Evolutionary conservation across 805 yeast species (phyloP).

Genomic region (Torulaspora microellipsoides): DNA sequence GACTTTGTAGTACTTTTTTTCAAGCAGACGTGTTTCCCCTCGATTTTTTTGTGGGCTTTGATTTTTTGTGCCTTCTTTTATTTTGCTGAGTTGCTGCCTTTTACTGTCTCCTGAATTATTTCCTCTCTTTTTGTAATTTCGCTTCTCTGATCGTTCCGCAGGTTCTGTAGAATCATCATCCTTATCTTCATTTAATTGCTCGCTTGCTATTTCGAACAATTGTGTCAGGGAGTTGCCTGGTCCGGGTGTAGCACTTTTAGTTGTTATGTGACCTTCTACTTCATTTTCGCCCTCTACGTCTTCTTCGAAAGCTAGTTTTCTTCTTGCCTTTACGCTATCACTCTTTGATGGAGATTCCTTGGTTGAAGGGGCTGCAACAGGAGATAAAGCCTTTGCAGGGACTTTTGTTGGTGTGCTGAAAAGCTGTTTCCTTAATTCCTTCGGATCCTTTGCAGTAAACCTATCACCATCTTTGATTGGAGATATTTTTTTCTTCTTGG

Average conservation of each 20-base stretch:
- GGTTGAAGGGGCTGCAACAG: slow-evolving; percentile 1
- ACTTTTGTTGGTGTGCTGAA: slow-evolving; percentile 28
- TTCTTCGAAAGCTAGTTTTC: slow-evolving; percentile 33
- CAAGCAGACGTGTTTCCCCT: slow-evolving; percentile 19
- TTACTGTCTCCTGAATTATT: not conserved
- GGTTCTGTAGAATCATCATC: not conserved
- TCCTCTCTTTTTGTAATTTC: not conserved
- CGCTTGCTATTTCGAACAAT: not conserved
- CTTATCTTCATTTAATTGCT: not conserved
- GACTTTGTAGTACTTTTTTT: slow-evolving; percentile 31
- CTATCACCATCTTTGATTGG: slow-evolving; percentile 23
- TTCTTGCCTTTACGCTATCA: slow-evolving; percentile 20
- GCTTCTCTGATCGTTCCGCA: not conserved
- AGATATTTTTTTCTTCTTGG: slow-evolving; percentile 20
- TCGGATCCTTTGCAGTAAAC: slow-evolving; percentile 30
- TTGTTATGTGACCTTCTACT: slow-evolving; percentile 4
- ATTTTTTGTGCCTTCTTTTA: not conserved
- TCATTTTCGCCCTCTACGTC: slow-evolving; percentile 19
- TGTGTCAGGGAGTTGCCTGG: not conserved
- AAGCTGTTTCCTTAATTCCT: slow-evolving; percentile 24
- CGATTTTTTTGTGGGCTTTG: not conserved
- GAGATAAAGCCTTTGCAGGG: not conserved
- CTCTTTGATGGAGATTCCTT: slow-evolving; percentile 5
- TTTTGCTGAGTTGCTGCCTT: not conserved
- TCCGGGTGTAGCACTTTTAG: not conserved